These are phyloP conservation scores for Aspergillus steynii DNA, from an alignment of 495 filamentous ascomycete species.

Conservation along the genomic window DNA sequence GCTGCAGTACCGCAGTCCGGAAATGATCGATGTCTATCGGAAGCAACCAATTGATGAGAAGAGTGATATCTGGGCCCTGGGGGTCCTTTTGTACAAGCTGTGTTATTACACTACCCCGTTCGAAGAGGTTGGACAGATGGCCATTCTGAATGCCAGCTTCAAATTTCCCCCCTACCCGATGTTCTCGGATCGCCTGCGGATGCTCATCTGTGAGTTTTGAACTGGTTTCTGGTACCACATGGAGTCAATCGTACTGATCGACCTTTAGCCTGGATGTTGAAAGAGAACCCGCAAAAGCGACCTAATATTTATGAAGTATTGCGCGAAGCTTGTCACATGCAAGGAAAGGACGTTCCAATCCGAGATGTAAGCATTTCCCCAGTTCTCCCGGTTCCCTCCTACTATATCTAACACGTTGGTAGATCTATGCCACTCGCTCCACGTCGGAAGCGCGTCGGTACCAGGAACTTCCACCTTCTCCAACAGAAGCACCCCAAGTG, in stretches of 20 bases:
- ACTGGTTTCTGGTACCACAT: neutral
- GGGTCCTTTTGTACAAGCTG: constrained; percentile 94
- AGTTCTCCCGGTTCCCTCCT: neutral
- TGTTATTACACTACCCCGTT: constrained; percentile 99
- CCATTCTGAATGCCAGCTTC: constrained; percentile 96
- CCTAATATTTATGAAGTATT: constrained; percentile 95
- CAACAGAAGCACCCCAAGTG: constrained; percentile 57
- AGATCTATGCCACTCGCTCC: constrained; percentile 82
- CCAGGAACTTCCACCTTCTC: constrained; percentile 59
- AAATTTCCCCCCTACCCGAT: constrained; percentile 84
- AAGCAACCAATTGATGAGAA: constrained; percentile 98
- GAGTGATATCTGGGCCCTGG: constrained; percentile 97
- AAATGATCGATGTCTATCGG: constrained; percentile 98
- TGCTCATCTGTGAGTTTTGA: constrained; percentile 74
- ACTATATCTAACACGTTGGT: neutral
- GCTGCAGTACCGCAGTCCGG: constrained; percentile 93
- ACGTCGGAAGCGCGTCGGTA: constrained; percentile 62
- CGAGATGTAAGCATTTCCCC: constrained; percentile 68
- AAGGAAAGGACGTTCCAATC: constrained; percentile 84
- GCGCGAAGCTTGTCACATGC: constrained; percentile 82
- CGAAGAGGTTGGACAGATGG: constrained; percentile 95
- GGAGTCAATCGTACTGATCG: constrained; percentile 12
- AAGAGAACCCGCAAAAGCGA: constrained; percentile 75
- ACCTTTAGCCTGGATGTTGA: constrained; percentile 77
- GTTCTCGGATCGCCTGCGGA: constrained; percentile 89